Evolutionary conservation across 768 basidiomycete species (phyloP).

Genomic region (Podaxis rugospora): DNA sequence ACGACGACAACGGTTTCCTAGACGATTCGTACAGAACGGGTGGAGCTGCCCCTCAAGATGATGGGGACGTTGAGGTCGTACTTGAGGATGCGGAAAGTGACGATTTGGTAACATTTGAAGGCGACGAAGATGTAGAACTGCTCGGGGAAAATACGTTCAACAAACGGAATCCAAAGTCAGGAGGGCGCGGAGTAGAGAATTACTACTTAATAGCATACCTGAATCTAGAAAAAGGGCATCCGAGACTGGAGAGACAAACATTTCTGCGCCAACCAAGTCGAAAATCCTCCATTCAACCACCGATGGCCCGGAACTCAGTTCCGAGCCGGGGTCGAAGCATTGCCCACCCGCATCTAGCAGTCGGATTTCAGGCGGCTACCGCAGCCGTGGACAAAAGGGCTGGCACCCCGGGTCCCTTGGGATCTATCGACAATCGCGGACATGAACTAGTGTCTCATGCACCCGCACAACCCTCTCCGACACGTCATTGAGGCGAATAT

Average conservation of each 20-base stretch:
- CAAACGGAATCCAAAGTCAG: constrained; percentile 43
- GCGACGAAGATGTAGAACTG: constrained; percentile 51
- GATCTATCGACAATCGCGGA: background rate
- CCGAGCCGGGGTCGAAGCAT: background rate
- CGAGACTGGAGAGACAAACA: no score
- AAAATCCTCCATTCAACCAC: background rate
- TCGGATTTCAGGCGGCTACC: background rate
- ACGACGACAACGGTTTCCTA: background rate
- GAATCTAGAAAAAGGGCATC: background rate
- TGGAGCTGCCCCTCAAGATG: constrained; percentile 34
- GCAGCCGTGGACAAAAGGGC: background rate
- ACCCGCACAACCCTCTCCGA: background rate
- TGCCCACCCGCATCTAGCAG: background rate
- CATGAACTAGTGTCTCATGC: background rate
- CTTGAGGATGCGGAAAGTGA: constrained; percentile 26
- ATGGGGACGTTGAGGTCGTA: constrained; percentile 30
- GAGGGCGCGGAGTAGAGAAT: constrained; percentile 1
- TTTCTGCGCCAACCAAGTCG: background rate
- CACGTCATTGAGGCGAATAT: background rate
- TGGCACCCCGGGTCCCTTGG: background rate
- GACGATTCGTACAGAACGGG: background rate
- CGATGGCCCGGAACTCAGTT: background rate
- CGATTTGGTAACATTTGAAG: constrained; percentile 76
- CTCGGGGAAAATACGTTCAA: constrained; percentile 57
- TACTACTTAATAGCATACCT: background rate